Evolutionary conservation across 495 filamentous ascomycete species (phyloP).

Genomic region (Aspergillus homomorphus): DNA sequence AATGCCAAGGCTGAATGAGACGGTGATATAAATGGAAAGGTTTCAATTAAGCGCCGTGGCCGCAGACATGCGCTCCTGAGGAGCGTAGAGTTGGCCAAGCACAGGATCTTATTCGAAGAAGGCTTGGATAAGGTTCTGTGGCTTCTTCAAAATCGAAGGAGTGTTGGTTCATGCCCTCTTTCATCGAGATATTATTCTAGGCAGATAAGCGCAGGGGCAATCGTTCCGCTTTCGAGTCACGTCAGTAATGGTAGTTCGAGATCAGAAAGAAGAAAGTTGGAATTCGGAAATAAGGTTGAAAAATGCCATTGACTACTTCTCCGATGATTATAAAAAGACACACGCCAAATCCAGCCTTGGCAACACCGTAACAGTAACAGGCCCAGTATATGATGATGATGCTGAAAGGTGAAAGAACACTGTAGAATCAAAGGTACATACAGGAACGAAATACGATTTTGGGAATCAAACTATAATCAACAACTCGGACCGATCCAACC

Average conservation of each 20-base stretch:
- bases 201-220: too few species aligned
- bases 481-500: slow-evolving; percentile 71
- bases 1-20: not conserved
- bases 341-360: slow-evolving; percentile 19
- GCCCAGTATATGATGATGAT: slow-evolving; percentile 11
- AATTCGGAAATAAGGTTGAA: too few species aligned
- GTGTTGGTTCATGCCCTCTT: too few species aligned
- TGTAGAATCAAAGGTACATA: slow-evolving; percentile 8
- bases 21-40: not conserved
- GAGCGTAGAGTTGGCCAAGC: not conserved
- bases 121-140: too few species aligned
- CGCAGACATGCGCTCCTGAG: not conserved
- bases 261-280: too few species aligned
- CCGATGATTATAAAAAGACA: slow-evolving; percentile 7
- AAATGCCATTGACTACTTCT: slow-evolving; percentile 2
- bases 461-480: slow-evolving; percentile 70
- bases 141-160: too few species aligned
- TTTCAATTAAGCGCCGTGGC: slow-evolving; percentile 3
- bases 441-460: slow-evolving; percentile 8
- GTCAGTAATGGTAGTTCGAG: too few species aligned
- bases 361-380: slow-evolving; percentile 19
- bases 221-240: too few species aligned
- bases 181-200: too few species aligned
- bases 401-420: slow-evolving; percentile 11
- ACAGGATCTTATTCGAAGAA: too few species aligned